Evolutionary conservation across 148 eudicot genomes (phyloP).

Genomic region (Spergularia bocconei): DNA sequence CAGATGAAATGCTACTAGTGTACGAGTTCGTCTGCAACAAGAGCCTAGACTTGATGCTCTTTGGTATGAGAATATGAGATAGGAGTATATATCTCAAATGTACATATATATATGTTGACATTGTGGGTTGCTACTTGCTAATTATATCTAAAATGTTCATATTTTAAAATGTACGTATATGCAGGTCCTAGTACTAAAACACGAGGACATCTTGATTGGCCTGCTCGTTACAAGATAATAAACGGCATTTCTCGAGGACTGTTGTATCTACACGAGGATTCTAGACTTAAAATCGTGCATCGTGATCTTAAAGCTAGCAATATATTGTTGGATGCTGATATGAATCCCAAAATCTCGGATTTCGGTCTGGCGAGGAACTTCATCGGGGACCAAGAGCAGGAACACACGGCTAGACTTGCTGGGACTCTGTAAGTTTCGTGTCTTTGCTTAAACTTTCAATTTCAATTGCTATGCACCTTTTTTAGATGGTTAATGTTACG

Average conservation of each 20-base stretch:
- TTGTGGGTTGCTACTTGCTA: no score
- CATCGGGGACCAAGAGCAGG: slow-evolving; percentile 23
- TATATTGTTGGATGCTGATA: slow-evolving; percentile 28
- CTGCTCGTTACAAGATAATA: slow-evolving; percentile 21
- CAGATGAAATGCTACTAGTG: slow-evolving; percentile 23
- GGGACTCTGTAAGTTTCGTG: slow-evolving; percentile 29
- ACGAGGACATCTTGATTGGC: slow-evolving; percentile 4
- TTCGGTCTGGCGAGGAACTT: slow-evolving; percentile 32
- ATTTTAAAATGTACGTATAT: background rate
- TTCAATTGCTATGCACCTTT: no score
- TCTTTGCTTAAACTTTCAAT: no score
- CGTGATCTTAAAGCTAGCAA: slow-evolving; percentile 37
- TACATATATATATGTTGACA: no score
- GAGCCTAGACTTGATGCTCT: slow-evolving; percentile 28
- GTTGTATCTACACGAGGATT: slow-evolving; percentile 32
- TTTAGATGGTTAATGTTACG: no score
- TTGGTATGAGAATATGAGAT: slow-evolving; percentile 5
- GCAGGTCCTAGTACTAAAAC: slow-evolving; percentile 1
- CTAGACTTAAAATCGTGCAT: slow-evolving; percentile 25
- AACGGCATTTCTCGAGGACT: slow-evolving; percentile 20
- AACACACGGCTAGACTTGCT: slow-evolving; percentile 15
- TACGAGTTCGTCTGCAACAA: slow-evolving; percentile 30
- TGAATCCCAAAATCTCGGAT: slow-evolving; percentile 35
- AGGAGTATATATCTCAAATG: background rate
- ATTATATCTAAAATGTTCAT: no score